Evolutionary conservation across 306 rosid genomes (phyloP).

Genomic region (Sindora glabra): DNA sequence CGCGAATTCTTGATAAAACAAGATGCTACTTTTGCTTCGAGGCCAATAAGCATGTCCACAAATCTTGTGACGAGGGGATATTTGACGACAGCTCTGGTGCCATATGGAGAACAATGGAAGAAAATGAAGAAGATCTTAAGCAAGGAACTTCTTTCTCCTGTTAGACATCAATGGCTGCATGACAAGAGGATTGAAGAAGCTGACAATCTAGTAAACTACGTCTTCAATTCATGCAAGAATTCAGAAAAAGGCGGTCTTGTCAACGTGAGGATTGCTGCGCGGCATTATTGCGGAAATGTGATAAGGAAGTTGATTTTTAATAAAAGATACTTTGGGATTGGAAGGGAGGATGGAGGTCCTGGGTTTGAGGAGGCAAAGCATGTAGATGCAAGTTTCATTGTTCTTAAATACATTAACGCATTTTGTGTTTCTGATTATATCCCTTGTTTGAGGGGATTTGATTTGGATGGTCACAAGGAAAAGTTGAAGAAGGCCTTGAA

Average conservation of each 20-base stretch:
- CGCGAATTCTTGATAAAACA: slow-evolving; percentile 9
- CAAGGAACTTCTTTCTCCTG: not conserved
- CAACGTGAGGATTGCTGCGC: not conserved
- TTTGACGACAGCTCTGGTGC: no score
- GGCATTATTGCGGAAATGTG: slow-evolving; percentile 3
- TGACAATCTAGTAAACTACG: slow-evolving; percentile 1
- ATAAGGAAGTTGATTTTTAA: slow-evolving; percentile 7
- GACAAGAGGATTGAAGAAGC: slow-evolving; percentile 14
- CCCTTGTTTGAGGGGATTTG: no score
- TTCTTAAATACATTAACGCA: no score
- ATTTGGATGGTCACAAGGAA: no score
- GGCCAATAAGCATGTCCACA: slow-evolving; percentile 6
- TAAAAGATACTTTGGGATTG: no score
- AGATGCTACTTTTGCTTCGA: slow-evolving; percentile 9
- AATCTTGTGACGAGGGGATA: no score
- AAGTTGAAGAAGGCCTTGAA: no score
- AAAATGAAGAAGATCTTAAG: not conserved
- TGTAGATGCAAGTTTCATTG: not conserved
- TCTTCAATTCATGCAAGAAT: not conserved
- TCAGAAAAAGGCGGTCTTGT: not conserved
- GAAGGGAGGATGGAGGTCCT: no score
- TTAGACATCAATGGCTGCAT: not conserved
- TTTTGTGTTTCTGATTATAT: no score
- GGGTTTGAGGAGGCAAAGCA: slow-evolving; percentile 17
- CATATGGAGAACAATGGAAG: not conserved